These are phyloP conservation scores for Digitaria exilis DNA, from an alignment of 202 grass and related monocot genomes.

Conservation along the genomic window DNA sequence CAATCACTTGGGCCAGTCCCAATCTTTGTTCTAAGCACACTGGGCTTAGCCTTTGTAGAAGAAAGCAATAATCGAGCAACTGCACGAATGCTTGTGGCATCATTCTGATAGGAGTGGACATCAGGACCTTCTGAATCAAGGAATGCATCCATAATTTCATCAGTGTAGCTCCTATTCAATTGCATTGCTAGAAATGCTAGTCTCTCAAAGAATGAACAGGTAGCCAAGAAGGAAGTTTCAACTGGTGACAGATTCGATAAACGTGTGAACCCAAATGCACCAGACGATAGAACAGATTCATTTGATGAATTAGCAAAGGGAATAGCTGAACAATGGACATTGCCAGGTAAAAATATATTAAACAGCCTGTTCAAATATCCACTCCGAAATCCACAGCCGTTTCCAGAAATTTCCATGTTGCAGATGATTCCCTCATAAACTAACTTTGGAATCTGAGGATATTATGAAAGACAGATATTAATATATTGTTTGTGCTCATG, in stretches of 20 bases:
- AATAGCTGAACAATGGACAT: slow-evolving; percentile 66
- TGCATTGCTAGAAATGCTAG: slow-evolving; percentile 63
- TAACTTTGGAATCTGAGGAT: slow-evolving; percentile 86
- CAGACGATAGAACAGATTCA: slow-evolving; percentile 41
- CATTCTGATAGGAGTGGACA: slow-evolving; percentile 53
- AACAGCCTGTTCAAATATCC: slow-evolving; percentile 72
- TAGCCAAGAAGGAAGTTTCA: slow-evolving; percentile 85
- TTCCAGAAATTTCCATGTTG: slow-evolving; percentile 48
- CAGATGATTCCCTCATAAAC: slow-evolving; percentile 70
- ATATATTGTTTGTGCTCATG: slow-evolving; percentile 27
- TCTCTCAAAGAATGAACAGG: slow-evolving; percentile 67
- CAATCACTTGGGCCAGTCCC: slow-evolving; percentile 57
- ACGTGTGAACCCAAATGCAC: slow-evolving; percentile 87
- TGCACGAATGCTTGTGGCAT: slow-evolving; percentile 63
- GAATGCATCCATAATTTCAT: slow-evolving; percentile 78
- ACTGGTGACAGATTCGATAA: slow-evolving; percentile 71
- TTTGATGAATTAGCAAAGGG: slow-evolving; percentile 50
- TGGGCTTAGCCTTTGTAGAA: slow-evolving; percentile 64
- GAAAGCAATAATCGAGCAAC: slow-evolving; percentile 80
- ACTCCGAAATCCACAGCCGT: slow-evolving; percentile 47
- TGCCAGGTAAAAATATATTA: slow-evolving; percentile 86
- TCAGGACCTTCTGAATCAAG: slow-evolving; percentile 64
- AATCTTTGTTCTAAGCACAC: slow-evolving; percentile 67
- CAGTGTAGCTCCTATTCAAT: slow-evolving; percentile 48
- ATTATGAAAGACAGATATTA: slow-evolving; percentile 35